Conservation (phyloP, 306 rosid species). For the Quillaja saponaria region DNA sequence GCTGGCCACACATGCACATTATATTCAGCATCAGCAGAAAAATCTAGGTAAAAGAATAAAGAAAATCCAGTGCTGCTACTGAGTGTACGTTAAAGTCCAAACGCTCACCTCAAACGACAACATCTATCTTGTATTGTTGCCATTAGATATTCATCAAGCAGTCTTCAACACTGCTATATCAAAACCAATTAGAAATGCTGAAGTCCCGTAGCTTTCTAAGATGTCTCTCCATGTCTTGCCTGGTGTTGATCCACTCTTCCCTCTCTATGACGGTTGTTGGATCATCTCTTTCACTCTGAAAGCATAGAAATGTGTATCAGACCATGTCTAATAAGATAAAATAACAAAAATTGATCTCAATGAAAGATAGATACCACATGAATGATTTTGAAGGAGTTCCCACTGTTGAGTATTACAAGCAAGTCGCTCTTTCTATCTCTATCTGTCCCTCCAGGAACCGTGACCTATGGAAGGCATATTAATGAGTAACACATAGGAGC, state of each 20-base stretch:
- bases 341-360: conserved; percentile 21
- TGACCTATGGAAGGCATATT: conserved; percentile 54
- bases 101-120: conserved; percentile 1
- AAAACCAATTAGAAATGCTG: conserved; percentile 84
- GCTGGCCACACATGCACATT: background rate
- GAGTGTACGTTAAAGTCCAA: background rate
- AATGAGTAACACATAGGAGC: conserved; percentile 10
- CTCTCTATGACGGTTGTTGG: conserved; percentile 86
- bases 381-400: conserved; percentile 79
- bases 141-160: background rate
- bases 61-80: background rate
- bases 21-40: conserved; percentile 6
- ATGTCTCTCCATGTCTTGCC: conserved; percentile 94
- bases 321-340: conserved; percentile 12
- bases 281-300: conserved; percentile 82
- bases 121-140: background rate
- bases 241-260: conserved; percentile 71
- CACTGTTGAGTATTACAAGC: conserved; percentile 75
- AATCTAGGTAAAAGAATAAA: background rate
- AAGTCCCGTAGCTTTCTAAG: conserved; percentile 92
- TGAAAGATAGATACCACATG: conserved; percentile 50
- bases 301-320: conserved; percentile 27
- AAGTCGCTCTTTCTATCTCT: conserved; percentile 86
- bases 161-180: conserved; percentile 20
- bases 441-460: conserved; percentile 78